Conservation (phyloP, 1,284 basidiomycete species). For the Coniferiporia weirii region DNA sequence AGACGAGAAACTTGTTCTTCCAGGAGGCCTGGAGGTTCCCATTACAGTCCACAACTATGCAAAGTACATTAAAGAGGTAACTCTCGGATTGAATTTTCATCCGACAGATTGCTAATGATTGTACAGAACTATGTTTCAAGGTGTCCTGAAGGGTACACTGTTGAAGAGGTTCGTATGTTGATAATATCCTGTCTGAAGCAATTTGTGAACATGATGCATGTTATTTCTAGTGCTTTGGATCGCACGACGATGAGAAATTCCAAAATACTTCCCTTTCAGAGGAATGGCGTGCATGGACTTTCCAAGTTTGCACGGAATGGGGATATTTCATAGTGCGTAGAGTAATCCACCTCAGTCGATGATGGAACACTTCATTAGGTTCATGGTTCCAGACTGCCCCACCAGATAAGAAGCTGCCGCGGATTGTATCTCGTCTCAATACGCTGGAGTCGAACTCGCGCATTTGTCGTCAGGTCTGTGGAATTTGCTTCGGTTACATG, state of each 20-base stretch:
- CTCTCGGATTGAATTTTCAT: not conserved
- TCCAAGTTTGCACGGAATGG: slow-evolving; percentile 93
- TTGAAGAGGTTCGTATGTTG: slow-evolving; percentile 51
- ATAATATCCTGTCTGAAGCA: slow-evolving; percentile 1
- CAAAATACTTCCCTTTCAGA: slow-evolving; percentile 56
- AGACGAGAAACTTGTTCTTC: slow-evolving; percentile 33
- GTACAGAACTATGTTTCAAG: slow-evolving; percentile 53
- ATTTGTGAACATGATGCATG: not conserved
- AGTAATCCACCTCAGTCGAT: not conserved
- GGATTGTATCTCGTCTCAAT: slow-evolving; percentile 70
- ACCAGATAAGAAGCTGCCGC: slow-evolving; percentile 53
- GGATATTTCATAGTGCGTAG: slow-evolving; percentile 74
- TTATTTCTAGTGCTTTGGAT: slow-evolving; percentile 74
- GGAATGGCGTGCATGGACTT: slow-evolving; percentile 84
- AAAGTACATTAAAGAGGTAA: slow-evolving; percentile 64
- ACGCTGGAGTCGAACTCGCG: slow-evolving; percentile 76
- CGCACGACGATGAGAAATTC: slow-evolving; percentile 66
- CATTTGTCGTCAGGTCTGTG: slow-evolving; percentile 65
- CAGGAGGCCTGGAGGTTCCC: slow-evolving; percentile 44
- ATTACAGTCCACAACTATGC: slow-evolving; percentile 72
- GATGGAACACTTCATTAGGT: not conserved
- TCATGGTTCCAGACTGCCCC: slow-evolving; percentile 52
- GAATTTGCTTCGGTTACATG: slow-evolving; percentile 10
- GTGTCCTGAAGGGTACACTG: slow-evolving; percentile 48
- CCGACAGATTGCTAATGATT: not conserved